Evolutionary conservation across 805 yeast genomes (phyloP).

Genomic region (Ogataea methylovora): DNA sequence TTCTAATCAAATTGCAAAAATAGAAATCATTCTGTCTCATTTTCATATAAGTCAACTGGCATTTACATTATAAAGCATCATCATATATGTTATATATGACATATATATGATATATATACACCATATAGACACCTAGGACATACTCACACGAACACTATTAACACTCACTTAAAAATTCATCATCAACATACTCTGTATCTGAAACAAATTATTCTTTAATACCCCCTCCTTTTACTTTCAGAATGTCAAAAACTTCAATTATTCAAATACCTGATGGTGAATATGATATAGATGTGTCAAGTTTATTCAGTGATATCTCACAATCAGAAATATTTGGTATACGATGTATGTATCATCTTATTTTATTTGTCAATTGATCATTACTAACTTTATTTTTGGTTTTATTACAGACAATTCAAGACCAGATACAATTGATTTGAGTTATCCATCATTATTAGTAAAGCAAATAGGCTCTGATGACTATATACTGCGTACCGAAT

Average conservation of each 20-base stretch:
- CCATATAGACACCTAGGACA: neutral
- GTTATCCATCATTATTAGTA: slow-evolving; percentile 15
- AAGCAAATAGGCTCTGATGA: slow-evolving; percentile 9
- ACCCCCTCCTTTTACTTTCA: too few species aligned
- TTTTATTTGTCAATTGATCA: neutral
- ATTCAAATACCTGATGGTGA: slow-evolving; percentile 26
- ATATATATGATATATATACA: too few species aligned
- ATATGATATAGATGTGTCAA: slow-evolving; percentile 25
- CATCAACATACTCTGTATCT: too few species aligned
- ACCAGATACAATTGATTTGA: slow-evolving; percentile 24
- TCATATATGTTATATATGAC: too few species aligned
- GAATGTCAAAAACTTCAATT: neutral
- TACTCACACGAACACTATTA: neutral
- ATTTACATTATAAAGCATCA: too few species aligned
- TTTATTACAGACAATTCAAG: slow-evolving; percentile 19
- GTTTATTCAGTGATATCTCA: slow-evolving; percentile 11
- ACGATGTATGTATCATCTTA: slow-evolving; percentile 19
- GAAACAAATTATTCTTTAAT: too few species aligned
- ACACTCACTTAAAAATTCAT: too few species aligned
- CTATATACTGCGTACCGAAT: slow-evolving; percentile 18
- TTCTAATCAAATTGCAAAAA: too few species aligned
- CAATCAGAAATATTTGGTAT: slow-evolving; percentile 22
- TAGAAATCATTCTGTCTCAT: too few species aligned
- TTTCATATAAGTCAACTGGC: too few species aligned
- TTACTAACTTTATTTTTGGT: neutral